These are phyloP conservation scores for Mucor mucedo DNA, from an alignment of 371 early-diverging fungal species.

Conservation along the genomic window DNA sequence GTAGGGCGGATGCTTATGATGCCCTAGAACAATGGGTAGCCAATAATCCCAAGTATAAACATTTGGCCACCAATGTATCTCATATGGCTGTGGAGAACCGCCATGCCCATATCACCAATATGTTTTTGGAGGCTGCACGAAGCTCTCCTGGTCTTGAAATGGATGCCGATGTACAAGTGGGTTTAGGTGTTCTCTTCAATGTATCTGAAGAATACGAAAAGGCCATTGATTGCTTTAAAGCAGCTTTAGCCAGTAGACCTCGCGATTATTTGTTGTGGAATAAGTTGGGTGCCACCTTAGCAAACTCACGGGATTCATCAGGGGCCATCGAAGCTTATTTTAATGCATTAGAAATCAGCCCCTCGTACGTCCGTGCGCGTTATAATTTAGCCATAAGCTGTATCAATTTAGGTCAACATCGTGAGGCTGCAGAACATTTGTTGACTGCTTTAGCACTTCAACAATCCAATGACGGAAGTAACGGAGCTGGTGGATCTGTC, in stretches of 20 bases:
- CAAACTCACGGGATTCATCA: conserved; percentile 75
- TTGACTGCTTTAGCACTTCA: conserved; percentile 83
- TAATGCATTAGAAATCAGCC: conserved; percentile 88
- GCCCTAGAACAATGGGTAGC: conserved; percentile 85
- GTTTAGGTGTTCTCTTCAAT: conserved; percentile 90
- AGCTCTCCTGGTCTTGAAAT: conserved; percentile 65
- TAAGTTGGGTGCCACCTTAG: conserved; percentile 92
- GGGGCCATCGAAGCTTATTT: conserved; percentile 92
- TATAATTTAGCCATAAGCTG: conserved; percentile 93
- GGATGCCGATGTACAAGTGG: conserved; percentile 90
- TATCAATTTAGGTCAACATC: conserved; percentile 83
- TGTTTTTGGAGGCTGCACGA: conserved; percentile 79
- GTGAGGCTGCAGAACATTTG: conserved; percentile 90
- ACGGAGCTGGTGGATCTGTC: conserved; percentile 72
- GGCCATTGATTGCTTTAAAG: conserved; percentile 93
- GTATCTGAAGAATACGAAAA: conserved; percentile 84
- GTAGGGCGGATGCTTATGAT: conserved; percentile 79
- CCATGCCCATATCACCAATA: conserved; percentile 68
- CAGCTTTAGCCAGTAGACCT: conserved; percentile 81
- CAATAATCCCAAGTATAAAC: conserved; percentile 68
- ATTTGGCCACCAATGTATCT: conserved; percentile 1
- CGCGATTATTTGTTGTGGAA: conserved; percentile 94
- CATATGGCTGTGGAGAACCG: conserved; percentile 33
- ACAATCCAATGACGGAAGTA: conserved; percentile 56
- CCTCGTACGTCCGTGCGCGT: conserved; percentile 89